Evolutionary conservation across 208 protist species (phyloP).

Genomic region (Leishmania arabica): DNA sequence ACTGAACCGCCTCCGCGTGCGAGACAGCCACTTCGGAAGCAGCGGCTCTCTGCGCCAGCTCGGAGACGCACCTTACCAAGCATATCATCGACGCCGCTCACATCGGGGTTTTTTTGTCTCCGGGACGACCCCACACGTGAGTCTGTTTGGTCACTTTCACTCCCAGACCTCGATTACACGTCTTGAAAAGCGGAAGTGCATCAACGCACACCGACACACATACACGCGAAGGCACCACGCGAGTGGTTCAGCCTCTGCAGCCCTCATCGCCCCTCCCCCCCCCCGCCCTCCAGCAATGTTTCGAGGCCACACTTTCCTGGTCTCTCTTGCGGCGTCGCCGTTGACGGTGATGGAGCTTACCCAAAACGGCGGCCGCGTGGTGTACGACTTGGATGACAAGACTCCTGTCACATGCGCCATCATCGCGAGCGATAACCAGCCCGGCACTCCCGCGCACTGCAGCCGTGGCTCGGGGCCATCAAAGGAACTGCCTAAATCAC

Average conservation of each 20-base stretch:
- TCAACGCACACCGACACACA: neutral
- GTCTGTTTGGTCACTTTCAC: neutral
- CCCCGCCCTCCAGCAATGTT: constrained; percentile 25
- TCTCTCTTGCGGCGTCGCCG: constrained; percentile 30
- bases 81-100: neutral
- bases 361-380: constrained; percentile 45
- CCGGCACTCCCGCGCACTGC: neutral
- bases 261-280: neutral
- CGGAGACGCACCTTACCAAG: neutral
- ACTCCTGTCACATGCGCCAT: constrained; percentile 39
- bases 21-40: neutral
- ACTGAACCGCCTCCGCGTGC: neutral
- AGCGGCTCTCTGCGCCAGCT: neutral
- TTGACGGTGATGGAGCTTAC: constrained; percentile 38
- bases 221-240: neutral
- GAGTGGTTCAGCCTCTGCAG: neutral
- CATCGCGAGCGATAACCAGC: constrained; percentile 16
- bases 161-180: neutral
- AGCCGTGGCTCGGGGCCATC: constrained; percentile 8
- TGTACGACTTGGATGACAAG: constrained; percentile 23
- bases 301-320: constrained; percentile 42
- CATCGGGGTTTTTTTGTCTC: neutral
- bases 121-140: neutral
- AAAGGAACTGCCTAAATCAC: constrained; percentile 1
- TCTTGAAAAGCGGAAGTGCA: neutral